These are phyloP conservation scores for Rugosomyces carneus DNA, from an alignment of 1,284 basidiomycete genomes.

Conservation along the genomic window DNA sequence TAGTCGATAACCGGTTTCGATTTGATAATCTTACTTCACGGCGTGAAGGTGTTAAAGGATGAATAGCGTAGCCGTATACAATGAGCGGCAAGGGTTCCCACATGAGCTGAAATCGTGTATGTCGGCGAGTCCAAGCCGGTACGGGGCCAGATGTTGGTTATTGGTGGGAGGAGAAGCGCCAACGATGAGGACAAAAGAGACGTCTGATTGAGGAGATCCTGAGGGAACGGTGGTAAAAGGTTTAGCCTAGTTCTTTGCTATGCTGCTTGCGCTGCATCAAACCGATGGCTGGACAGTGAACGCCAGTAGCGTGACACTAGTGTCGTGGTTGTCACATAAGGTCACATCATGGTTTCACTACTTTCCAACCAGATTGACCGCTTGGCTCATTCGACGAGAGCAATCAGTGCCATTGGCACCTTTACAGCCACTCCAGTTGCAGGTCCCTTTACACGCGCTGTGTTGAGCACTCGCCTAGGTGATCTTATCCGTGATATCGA, in stretches of 20 bases:
- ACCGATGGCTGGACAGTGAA: too few relatives aligned
- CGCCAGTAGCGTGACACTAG: conserved; percentile 4
- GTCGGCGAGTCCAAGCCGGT: not conserved
- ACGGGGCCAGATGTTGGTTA: not conserved
- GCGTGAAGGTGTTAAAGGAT: conserved; percentile 68
- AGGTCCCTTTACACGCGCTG: conserved; percentile 50
- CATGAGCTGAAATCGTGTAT: conserved; percentile 24
- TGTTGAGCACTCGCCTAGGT: conserved; percentile 54
- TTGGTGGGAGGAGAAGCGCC: not conserved
- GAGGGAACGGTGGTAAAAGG: not conserved
- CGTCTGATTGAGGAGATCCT: not conserved
- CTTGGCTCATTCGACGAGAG: conserved; percentile 29
- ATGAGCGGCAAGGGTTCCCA: conserved; percentile 80
- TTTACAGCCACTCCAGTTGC: conserved; percentile 19
- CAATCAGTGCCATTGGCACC: conserved; percentile 28
- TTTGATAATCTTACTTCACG: conserved; percentile 63
- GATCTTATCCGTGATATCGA: conserved; percentile 75
- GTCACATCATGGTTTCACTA: conserved; percentile 28
- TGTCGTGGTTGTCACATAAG: conserved; percentile 7
- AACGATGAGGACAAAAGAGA: not conserved
- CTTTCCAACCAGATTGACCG: conserved; percentile 42
- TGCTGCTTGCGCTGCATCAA: not conserved
- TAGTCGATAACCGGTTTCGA: conserved; percentile 59
- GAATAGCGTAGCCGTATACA: conserved; percentile 78
- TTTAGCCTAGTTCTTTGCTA: not conserved